Evolutionary conservation across 352 stramenopile genomes (phyloP), one percentile per base, ranked within the genome.

Genomic region (Peronospora farinosa): DNA sequence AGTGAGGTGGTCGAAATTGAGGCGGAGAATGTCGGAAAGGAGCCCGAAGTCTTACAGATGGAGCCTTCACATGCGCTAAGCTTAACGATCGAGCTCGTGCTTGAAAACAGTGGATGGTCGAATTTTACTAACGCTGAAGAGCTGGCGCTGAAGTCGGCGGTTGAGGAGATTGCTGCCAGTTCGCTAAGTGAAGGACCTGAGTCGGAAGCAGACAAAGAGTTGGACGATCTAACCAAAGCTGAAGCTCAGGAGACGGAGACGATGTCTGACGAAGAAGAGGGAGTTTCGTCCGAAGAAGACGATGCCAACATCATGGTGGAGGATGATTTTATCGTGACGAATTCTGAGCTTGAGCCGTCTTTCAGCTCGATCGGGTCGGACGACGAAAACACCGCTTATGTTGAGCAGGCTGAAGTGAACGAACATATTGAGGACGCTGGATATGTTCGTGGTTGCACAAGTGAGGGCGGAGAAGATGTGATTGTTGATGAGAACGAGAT

Each of bases 31-130:
- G 31, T 17, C 31, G 13, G 16, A 16, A 11, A 16, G 31, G 31
- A 16, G 11, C 13, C 9, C 8, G 43, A 47, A 27, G 38, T 52
- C 16, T 12, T 58, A 9, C 38, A 57, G 27, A n/a, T 57, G 9
- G 44, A 60, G n/a, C 13, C 10, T 37, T 37, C 31, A 15, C 10
- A 8, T 37, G 31, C 8, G 31, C 12, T 37, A 15, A 37, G 31
- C 31, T 13, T 3, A 44, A 7, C 16, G 21, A n/a, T 37, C 3
- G 31, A 37, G 5, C 7, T 7, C 8, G 31, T 37, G 31, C 6
- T 4, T 7, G 31, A 37, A 5, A 12, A 17, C 1, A 16, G 12
- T 15, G 31, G 16, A 12, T 15, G 0, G 13, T 5, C 13, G 12
- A 37, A 16, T 37, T 12, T 10, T 32, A 13, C 2, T 7, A 35